Percentiles rank a stretch among this genome's conserved stretches.
phyloP scores from a whole-genome alignment of 2,329 filamentous ascomycete genomes.

The Cladobotryum mycophilum region DNA sequence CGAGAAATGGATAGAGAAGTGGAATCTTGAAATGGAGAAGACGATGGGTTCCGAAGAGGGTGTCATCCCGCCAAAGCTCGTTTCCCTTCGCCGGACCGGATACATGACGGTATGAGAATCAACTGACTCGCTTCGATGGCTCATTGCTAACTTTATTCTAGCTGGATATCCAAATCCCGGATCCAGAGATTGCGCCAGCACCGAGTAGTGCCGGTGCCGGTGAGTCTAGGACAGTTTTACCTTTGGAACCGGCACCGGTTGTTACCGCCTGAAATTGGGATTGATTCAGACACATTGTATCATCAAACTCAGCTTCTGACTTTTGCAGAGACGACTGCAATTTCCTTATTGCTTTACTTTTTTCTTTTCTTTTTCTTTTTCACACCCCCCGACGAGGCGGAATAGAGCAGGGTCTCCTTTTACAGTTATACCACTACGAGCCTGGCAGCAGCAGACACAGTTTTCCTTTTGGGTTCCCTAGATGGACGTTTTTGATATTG shows the following conservation, averaged over 20 bases:
- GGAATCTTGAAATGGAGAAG: constrained; percentile 70
- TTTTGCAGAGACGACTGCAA: no score
- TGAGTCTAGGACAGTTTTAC: constrained; percentile 28
- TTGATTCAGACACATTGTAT: no score
- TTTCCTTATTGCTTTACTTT: no score
- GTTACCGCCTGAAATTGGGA: constrained; percentile 8
- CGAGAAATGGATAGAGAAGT: constrained; percentile 77
- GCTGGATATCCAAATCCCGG: constrained; percentile 76
- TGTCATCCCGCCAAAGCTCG: constrained; percentile 58
- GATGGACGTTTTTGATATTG: no score
- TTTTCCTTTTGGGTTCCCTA: no score
- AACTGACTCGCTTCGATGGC: neutral
- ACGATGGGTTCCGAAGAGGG: constrained; percentile 44
- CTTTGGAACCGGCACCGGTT: constrained; percentile 26
- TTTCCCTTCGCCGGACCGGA: constrained; percentile 73
- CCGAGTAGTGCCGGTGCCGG: constrained; percentile 37
- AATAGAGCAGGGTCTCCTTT: no score
- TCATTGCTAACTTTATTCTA: constrained; percentile 27
- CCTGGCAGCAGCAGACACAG: no score
- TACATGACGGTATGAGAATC: constrained; percentile 66
- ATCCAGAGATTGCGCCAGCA: constrained; percentile 61
- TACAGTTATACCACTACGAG: no score
- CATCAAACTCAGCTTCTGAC: no score
- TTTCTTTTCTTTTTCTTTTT: no score
- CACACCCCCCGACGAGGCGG: no score